Evolutionary conservation across 192 early-diverging fungal genomes (phyloP), one percentile per base, ranked within the genome.

Genomic region (Lobulomyces angularis): DNA sequence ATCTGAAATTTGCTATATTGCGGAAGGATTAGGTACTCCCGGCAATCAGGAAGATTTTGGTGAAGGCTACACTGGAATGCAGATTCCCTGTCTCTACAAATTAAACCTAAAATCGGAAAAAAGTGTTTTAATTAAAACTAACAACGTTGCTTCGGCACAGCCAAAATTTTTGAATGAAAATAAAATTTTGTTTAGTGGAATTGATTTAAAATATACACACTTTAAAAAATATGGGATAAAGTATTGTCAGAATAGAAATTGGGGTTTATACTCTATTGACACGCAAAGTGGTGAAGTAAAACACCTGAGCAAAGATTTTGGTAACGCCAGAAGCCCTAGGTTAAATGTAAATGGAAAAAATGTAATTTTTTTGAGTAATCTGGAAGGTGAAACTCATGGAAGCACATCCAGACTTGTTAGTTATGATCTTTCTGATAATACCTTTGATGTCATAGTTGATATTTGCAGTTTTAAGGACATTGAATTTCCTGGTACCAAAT

Each of bases 401-500:
- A 53, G 69, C 17, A 77, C 77, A 26, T 65, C 74, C 8, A 61
- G 52, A 44, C 37, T 81, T 3, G n/a, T 56, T 14, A 28, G 45
- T 28, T 60, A 58, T 14, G 47, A 51, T 37, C 61, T 69, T 26
- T 52, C 47, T 19, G 49, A 40, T 20, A 31, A 45, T 0, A 25
- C 40, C 4, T 45, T 50, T 24, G 42, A 44, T 14, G 51, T 67
- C 0, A 53, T 74, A 1, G 52, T 68, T 19, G 32, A 59, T 20
- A 62, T 65, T 8, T 42, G 35, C 17, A 57, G 39, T 5, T 48
- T 71, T 3, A 45, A 43, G 3, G 4, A 42, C 3, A 50, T 60
- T 11, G 56, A 39, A 8, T 88, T 88, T 53, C 73, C 72, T 2
- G 85, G 85, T n/a, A n/a, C n/a, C n/a, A n/a, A n/a, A n/a, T n/a